These are phyloP conservation scores for Primulina tabacum DNA, from an alignment of 257 asterid genomes.

Conservation along the genomic window DNA sequence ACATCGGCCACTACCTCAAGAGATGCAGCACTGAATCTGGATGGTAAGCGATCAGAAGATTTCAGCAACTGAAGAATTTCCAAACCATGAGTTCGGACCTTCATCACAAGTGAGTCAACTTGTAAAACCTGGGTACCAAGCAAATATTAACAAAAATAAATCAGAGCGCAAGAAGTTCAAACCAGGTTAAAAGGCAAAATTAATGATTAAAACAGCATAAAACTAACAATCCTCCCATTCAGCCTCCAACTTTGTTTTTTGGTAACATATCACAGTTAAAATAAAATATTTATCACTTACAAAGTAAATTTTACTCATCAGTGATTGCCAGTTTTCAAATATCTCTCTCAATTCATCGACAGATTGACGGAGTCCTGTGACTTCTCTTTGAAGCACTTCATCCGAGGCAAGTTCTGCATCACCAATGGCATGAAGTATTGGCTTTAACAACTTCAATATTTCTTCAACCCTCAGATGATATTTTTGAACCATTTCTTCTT, in stretches of 20 bases:
- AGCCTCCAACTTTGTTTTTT: not conserved
- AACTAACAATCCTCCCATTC: slow-evolving; percentile 1
- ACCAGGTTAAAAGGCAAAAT: not conserved
- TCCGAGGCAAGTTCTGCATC: slow-evolving; percentile 44
- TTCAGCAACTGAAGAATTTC: slow-evolving; percentile 64
- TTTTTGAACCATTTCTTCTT: slow-evolving; percentile 55
- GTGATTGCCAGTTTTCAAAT: slow-evolving; percentile 59
- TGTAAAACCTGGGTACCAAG: slow-evolving; percentile 55
- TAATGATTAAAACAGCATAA: slow-evolving; percentile 6
- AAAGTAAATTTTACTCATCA: slow-evolving; percentile 81
- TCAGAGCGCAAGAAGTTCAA: slow-evolving; percentile 9
- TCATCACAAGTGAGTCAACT: slow-evolving; percentile 58
- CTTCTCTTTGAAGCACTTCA: slow-evolving; percentile 57
- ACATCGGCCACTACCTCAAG: slow-evolving; percentile 58
- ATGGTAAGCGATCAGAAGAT: slow-evolving; percentile 50
- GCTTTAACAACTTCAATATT: slow-evolving; percentile 58
- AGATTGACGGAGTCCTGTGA: slow-evolving; percentile 46
- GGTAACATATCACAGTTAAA: not conserved
- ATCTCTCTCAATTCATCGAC: slow-evolving; percentile 63
- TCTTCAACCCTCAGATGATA: slow-evolving; percentile 55
- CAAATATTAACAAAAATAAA: slow-evolving; percentile 25
- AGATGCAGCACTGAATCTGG: slow-evolving; percentile 50
- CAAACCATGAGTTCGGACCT: slow-evolving; percentile 47
- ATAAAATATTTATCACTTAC: slow-evolving; percentile 47
- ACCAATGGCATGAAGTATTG: slow-evolving; percentile 53